Percentiles rank a stretch among this genome's conserved stretches.
Conservation (phyloP, 805 yeast genomes). For the Wickerhamomyces subpelliculosus region DNA sequence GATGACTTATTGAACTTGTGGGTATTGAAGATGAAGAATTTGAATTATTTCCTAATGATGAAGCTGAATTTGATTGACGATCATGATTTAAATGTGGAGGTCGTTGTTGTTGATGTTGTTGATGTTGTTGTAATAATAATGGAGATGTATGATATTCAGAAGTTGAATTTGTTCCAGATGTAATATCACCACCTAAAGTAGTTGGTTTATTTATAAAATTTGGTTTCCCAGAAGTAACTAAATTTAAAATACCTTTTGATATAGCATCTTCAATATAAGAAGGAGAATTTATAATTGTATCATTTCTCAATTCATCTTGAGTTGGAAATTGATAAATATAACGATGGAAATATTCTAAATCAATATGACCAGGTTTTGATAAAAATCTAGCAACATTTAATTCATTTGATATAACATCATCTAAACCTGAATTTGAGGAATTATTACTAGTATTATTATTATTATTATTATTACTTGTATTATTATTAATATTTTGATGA, state of each 20-base stretch:
- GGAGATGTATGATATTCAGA: constrained; percentile 1
- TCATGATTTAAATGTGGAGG: not conserved
- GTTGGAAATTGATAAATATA: constrained; percentile 10
- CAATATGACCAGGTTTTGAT: constrained; percentile 20
- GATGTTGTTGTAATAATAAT: not conserved
- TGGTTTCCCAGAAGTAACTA: constrained; percentile 8
- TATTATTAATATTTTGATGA: not conserved
- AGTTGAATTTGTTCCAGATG: not conserved
- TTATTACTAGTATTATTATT: not conserved
- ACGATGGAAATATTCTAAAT: constrained; percentile 20
- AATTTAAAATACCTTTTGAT: constrained; percentile 14
- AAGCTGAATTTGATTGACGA: not conserved
- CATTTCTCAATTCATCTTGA: constrained; percentile 8
- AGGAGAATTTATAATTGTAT: constrained; percentile 13
- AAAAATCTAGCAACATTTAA: constrained; percentile 15
- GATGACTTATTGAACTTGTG: not conserved
- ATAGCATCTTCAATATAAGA: constrained; percentile 19
- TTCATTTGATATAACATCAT: constrained; percentile 4
- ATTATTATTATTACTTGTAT: not conserved
- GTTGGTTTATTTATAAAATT: constrained; percentile 8
- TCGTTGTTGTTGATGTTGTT: not conserved
- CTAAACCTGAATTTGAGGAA: not conserved
- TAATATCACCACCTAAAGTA: not conserved
- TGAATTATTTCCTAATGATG: not conserved
- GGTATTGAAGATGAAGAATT: not conserved